These are phyloP conservation scores for Wickerhamiella galacta DNA, from an alignment of 805 yeast species.

Conservation along the genomic window DNA sequence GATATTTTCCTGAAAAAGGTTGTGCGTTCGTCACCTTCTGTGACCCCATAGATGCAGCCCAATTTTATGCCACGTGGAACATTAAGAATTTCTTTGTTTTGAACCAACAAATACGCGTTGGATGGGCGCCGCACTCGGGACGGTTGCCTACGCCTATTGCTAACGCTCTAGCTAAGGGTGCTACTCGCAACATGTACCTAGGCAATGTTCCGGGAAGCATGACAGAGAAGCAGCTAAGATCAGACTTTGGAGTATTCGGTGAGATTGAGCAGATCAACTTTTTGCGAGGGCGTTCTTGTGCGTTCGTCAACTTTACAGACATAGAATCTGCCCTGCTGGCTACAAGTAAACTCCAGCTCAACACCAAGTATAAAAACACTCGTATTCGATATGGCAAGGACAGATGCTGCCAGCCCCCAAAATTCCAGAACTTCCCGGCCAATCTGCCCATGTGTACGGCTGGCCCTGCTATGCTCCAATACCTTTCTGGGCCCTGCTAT, in stretches of 20 bases:
- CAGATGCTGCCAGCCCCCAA: slow-evolving; percentile 84
- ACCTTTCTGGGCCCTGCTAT: slow-evolving; percentile 1
- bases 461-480: slow-evolving; percentile 6
- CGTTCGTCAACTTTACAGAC: slow-evolving; percentile 80
- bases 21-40: slow-evolving; percentile 90
- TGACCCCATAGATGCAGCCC: slow-evolving; percentile 96
- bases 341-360: slow-evolving; percentile 73
- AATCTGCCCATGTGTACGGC: not conserved
- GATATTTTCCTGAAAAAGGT: slow-evolving; percentile 68
- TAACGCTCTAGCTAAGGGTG: slow-evolving; percentile 70
- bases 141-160: slow-evolving; percentile 75
- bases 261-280: slow-evolving; percentile 91
- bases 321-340: slow-evolving; percentile 85
- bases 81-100: slow-evolving; percentile 78
- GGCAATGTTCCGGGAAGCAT: slow-evolving; percentile 42
- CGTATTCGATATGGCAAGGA: slow-evolving; percentile 88
- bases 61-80: slow-evolving; percentile 87
- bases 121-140: slow-evolving; percentile 97
- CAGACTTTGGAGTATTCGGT: slow-evolving; percentile 68
- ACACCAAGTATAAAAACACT: slow-evolving; percentile 40
- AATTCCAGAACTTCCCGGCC: not conserved
- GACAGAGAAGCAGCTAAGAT: slow-evolving; percentile 42
- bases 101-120: slow-evolving; percentile 73
- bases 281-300: slow-evolving; percentile 68
- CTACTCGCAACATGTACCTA: slow-evolving; percentile 80